Conservation (phyloP, 2,329 filamentous ascomycete species). For the Ustilaginoidea virens region DNA sequence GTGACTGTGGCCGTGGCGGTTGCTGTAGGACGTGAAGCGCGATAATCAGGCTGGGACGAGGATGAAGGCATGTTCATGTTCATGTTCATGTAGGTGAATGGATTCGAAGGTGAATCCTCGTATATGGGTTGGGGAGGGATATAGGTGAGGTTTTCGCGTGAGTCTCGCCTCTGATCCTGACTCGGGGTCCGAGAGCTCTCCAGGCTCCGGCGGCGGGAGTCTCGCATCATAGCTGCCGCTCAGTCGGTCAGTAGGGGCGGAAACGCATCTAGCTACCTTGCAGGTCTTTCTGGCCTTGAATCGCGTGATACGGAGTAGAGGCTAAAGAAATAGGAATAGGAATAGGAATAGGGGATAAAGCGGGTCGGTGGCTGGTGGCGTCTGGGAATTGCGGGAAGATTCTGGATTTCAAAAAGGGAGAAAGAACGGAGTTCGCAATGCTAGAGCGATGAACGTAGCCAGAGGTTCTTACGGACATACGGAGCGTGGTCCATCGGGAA, state of each 20-base stretch:
- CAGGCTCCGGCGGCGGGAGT: conserved; percentile 39
- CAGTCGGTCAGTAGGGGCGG: conserved; percentile 7
- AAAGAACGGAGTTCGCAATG: too few species aligned
- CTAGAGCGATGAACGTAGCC: too few species aligned
- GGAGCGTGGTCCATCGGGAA: too few species aligned
- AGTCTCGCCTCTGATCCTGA: conserved; percentile 16
- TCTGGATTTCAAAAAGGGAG: too few species aligned
- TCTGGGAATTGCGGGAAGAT: too few species aligned
- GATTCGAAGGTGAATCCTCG: conserved; percentile 1
- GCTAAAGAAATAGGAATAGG: too few species aligned
- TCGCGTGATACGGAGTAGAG: too few species aligned
- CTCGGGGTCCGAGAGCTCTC: conserved; percentile 37
- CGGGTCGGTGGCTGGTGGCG: too few species aligned
- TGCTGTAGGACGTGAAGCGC: conserved; percentile 5
- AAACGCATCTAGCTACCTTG: conserved; percentile 4
- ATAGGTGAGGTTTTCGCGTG: conserved; percentile 14
- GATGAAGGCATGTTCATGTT: conserved; percentile 3
- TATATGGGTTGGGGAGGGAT: conserved; percentile 8
- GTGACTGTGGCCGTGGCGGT: conserved; percentile 5
- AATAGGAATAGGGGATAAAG: too few species aligned
- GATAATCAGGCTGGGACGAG: conserved; percentile 1
- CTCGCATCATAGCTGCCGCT: conserved; percentile 33
- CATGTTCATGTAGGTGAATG: not conserved
- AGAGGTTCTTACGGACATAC: too few species aligned
- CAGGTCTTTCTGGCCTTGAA: too few species aligned